Evolutionary conservation across 2,329 filamentous ascomycete species (phyloP), one percentile per base, ranked within the genome.

Genomic region (Venturiaceae sp.): DNA sequence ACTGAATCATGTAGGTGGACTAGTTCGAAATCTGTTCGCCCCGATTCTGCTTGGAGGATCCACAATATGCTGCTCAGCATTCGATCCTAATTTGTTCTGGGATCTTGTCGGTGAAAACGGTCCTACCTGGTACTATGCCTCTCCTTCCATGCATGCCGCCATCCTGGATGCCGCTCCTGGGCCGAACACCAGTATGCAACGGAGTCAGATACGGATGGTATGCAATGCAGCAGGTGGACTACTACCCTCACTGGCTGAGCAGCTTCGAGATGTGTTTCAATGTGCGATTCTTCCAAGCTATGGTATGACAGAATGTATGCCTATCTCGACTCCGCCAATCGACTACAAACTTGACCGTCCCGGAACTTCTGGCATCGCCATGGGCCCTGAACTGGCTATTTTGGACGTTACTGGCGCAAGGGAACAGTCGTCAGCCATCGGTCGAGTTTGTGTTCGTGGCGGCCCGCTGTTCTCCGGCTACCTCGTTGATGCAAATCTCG

Each of bases 271-370:
- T 59, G 78, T 74, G 0, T 83, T 83, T 66, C 68, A 73, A 11
- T 80, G 77, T 58, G 73, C 72, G 2, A 75, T 83, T 2, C 70
- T 83, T 19, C 80, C 80, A 2, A 81, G 78, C 62, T 83, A 83
- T 62, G 80, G 80, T 19, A 82, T 83, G 80, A 83, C 80, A 1
- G 80, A 82, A 69, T 82, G 80, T 63, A 82, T 82, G 78, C 80
- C 80, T 0, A 82, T 82, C 52, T 80, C 78, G 2, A 80, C 79
- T 3, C 80, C 80, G 1, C 79, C 78, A 0, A 67, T 80, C n/a
- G 65, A 75, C 61, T 82, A 82, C 63, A 67, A 68, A 30, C 71
- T 82, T 4, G 78, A 81, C 57, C 75, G 77, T 3, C 71, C 75
- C 44, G 80, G 80, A 2, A 82, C 80, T 3, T 82, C 79, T 1